A percentile compares a stretch with the other conserved stretches of the same genome.
Evolutionary conservation across 2,329 filamentous ascomycete genomes (phyloP).

Genomic region (Stachybotrys elegans): DNA sequence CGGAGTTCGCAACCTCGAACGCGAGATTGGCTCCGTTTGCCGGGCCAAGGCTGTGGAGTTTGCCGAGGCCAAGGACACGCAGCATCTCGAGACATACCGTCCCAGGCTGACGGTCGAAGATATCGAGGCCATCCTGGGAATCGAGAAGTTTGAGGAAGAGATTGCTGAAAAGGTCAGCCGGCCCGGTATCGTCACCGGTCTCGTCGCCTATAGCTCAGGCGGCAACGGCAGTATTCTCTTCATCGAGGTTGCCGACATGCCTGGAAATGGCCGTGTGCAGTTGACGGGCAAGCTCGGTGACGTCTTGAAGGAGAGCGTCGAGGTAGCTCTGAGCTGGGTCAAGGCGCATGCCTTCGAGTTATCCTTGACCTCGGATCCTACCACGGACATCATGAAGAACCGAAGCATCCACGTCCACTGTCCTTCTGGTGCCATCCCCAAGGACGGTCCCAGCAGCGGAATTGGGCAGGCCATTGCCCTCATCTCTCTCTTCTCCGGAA

Average conservation of each 20-base stretch:
- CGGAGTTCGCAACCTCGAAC: slow-evolving; percentile 91
- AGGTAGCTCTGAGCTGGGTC: slow-evolving; percentile 95
- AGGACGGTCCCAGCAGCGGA: slow-evolving; percentile 83
- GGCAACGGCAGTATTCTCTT: slow-evolving; percentile 95
- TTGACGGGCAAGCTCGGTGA: slow-evolving; percentile 95
- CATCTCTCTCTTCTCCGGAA: slow-evolving; percentile 82
- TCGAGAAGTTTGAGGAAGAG: slow-evolving; percentile 92
- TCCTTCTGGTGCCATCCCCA: slow-evolving; percentile 89
- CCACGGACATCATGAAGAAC: slow-evolving; percentile 92
- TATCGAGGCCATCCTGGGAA: slow-evolving; percentile 84
- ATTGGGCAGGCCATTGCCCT: slow-evolving; percentile 92
- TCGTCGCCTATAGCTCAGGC: slow-evolving; percentile 90
- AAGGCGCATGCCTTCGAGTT: slow-evolving; percentile 93
- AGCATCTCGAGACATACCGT: slow-evolving; percentile 64
- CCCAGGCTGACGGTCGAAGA: slow-evolving; percentile 71
- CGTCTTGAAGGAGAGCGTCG: slow-evolving; percentile 93
- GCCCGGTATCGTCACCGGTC: slow-evolving; percentile 89
- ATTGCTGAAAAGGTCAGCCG: slow-evolving; percentile 80
- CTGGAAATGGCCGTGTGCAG: slow-evolving; percentile 84
- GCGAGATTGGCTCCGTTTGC: slow-evolving; percentile 91
- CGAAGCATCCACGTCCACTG: slow-evolving; percentile 95
- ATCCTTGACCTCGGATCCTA: slow-evolving; percentile 72
- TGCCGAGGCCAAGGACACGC: slow-evolving; percentile 79
- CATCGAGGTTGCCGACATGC: slow-evolving; percentile 98
- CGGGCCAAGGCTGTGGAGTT: slow-evolving; percentile 93